These are phyloP conservation scores for Patellaria atrata DNA, from an alignment of 495 filamentous ascomycete species.

Conservation along the genomic window DNA sequence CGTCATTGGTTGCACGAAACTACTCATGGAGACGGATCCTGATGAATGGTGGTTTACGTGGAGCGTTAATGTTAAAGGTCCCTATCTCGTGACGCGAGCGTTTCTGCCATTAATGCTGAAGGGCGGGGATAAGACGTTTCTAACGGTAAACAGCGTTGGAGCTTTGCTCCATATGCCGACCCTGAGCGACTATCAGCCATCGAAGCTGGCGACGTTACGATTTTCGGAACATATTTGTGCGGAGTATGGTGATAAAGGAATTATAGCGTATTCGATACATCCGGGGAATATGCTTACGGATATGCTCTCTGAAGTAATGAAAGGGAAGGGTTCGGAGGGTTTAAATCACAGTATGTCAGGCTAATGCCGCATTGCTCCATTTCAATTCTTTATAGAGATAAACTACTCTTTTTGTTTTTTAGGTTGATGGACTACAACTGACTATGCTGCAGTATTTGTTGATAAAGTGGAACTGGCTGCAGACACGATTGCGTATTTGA, in stretches of 20 bases:
- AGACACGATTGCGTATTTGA: conserved; percentile 37
- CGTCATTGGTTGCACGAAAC: conserved; percentile 23
- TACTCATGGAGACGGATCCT: conserved; percentile 31
- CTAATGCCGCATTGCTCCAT: not conserved
- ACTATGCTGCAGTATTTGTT: conserved; percentile 22
- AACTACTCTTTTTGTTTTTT: not conserved
- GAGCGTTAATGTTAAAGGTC: conserved; percentile 35
- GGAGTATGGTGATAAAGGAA: conserved; percentile 34
- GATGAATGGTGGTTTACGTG: conserved; percentile 33
- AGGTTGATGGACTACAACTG: conserved; percentile 9
- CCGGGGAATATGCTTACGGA: conserved; percentile 37
- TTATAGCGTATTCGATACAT: conserved; percentile 35
- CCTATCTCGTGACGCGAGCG: conserved; percentile 30
- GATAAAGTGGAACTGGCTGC: conserved; percentile 33
- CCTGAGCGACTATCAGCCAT: conserved; percentile 30
- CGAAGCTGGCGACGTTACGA: conserved; percentile 36
- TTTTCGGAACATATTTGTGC: conserved; percentile 32
- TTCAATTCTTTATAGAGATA: no score
- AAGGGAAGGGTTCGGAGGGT: conserved; percentile 5
- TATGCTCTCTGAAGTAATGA: no score
- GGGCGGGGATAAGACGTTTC: conserved; percentile 32
- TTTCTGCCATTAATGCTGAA: conserved; percentile 34
- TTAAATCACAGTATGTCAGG: no score
- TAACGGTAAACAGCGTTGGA: conserved; percentile 33
- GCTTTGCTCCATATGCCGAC: conserved; percentile 24